phyloP scores from a whole-genome alignment of 805 yeast genomes.

The Candida morakotiae region DNA sequence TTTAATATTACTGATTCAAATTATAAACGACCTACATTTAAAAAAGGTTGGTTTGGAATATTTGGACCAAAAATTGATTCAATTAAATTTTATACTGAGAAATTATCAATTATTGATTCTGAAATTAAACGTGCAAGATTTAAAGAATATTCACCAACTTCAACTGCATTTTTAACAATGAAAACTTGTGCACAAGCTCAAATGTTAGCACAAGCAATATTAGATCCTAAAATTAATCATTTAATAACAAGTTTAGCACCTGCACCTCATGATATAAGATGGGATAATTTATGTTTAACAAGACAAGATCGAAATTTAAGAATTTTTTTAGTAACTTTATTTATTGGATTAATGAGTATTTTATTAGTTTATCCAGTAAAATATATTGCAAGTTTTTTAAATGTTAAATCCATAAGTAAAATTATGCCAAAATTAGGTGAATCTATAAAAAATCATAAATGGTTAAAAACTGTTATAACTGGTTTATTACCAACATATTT shows the following conservation, averaged over 20 bases:
- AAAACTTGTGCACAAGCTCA: constrained; percentile 94
- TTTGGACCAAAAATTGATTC: constrained; percentile 76
- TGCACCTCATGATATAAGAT: constrained; percentile 91
- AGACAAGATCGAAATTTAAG: constrained; percentile 67
- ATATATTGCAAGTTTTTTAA: constrained; percentile 77
- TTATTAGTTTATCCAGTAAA: constrained; percentile 80
- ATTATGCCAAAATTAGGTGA: constrained; percentile 82
- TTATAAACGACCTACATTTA: constrained; percentile 53
- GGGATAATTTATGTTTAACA: constrained; percentile 86
- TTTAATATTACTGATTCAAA: constrained; percentile 18
- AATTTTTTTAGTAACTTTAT: constrained; percentile 57
- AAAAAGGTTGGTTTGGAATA: constrained; percentile 56
- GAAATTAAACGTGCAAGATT: constrained; percentile 63
- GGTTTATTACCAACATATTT: constrained; percentile 89
- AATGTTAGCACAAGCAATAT: constrained; percentile 91
- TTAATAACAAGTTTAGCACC: constrained; percentile 85
- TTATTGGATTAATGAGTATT: constrained; percentile 66
- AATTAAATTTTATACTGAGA: constrained; percentile 68
- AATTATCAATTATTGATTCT: constrained; percentile 64
- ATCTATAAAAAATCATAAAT: constrained; percentile 55
- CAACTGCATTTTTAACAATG: constrained; percentile 93
- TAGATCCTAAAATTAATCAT: constrained; percentile 84
- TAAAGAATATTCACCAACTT: constrained; percentile 74
- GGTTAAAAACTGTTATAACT: constrained; percentile 78
- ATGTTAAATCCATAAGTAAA: constrained; percentile 69